Evolutionary conservation across 176 grass and related monocot species (phyloP), one percentile per base, ranked within the genome.

Genomic region (Guadua angustifolia): DNA sequence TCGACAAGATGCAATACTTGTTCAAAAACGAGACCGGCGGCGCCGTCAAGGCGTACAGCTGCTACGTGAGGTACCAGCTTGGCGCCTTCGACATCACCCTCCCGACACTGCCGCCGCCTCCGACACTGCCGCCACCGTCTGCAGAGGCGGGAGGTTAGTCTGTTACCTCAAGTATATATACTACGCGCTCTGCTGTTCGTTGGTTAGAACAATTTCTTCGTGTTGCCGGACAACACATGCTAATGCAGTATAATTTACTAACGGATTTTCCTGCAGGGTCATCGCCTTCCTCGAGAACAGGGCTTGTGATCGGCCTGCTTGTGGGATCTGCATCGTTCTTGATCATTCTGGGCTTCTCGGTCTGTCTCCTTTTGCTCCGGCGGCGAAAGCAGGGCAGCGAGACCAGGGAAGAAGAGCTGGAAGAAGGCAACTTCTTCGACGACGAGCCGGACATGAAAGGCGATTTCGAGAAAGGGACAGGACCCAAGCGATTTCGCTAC

Each of bases 391-490:
- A 1, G 1, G 55, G 55, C 6, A 67, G 15, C 10, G 0, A 50
- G 19, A 5, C 5, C 12, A 88, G 1, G 19, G 74, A 73, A 19
- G 21, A 21, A 3, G 67, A 84, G 75, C 21, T 88, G 56, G 67
- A 39, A 57, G 67, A 88, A 2, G 74, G 18, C 1, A 43, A 1
- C 18, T 74, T 80, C 49, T 59, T 68, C 3, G 56, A 72, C 32
- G 69, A 51, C 1, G 60, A 84, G 16, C 45, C 40, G 9, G 45
- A 16, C 38, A 73, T 74, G 68, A 50, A 88, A 3, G 82, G 81
- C 11, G 87, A 85, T 0, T 85, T 89, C 6, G 52, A 85, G 52
- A 81, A 40, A 70, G 77, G 77, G 5, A 70, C 88, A 0, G 82
- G 88, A 0, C 82, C 87, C 0, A 89, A 70, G 71, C 50, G 87